A percentile compares a stretch with the other conserved stretches of the same genome.
These are phyloP conservation scores for Phytophthora brassicae DNA, from an alignment of 352 stramenopile species.

Conservation along the genomic window DNA sequence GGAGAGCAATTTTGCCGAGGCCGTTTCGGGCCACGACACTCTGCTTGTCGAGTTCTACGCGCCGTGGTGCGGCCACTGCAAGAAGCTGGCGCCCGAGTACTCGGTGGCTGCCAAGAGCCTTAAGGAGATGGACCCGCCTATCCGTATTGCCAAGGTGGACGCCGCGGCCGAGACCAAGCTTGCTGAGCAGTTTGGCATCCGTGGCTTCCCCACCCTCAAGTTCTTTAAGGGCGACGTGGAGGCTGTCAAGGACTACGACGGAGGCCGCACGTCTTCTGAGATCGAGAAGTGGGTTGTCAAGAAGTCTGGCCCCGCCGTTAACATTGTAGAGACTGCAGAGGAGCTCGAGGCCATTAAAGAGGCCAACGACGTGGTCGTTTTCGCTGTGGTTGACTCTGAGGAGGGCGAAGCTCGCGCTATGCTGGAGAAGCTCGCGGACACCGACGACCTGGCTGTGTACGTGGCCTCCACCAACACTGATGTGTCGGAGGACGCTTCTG, in stretches of 20 bases:
- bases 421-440: slow-evolving; percentile 75
- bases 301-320: slow-evolving; percentile 89
- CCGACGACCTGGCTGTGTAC: slow-evolving; percentile 77
- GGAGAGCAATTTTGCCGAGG: slow-evolving; percentile 91
- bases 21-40: slow-evolving; percentile 79
- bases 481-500: slow-evolving; percentile 53
- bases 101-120: slow-evolving; percentile 83
- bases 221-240: slow-evolving; percentile 90
- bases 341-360: slow-evolving; percentile 82
- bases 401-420: slow-evolving; percentile 69
- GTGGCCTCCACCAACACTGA: slow-evolving; percentile 73
- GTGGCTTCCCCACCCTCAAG: slow-evolving; percentile 92
- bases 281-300: slow-evolving; percentile 92
- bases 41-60: slow-evolving; percentile 95
- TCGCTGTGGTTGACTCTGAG: slow-evolving; percentile 79
- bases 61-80: slow-evolving; percentile 95
- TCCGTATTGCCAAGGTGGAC: slow-evolving; percentile 89
- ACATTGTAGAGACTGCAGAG: slow-evolving; percentile 70
- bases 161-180: slow-evolving; percentile 83
- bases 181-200: slow-evolving; percentile 78
- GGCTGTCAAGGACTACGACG: slow-evolving; percentile 85
- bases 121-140: slow-evolving; percentile 68
- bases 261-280: slow-evolving; percentile 80
- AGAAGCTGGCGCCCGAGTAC: slow-evolving; percentile 92
- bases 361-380: slow-evolving; percentile 85